Evolutionary conservation across 2,329 filamentous ascomycete genomes (phyloP), one percentile per base, ranked within the genome.

Genomic region (Cordyceps pruinosa): DNA sequence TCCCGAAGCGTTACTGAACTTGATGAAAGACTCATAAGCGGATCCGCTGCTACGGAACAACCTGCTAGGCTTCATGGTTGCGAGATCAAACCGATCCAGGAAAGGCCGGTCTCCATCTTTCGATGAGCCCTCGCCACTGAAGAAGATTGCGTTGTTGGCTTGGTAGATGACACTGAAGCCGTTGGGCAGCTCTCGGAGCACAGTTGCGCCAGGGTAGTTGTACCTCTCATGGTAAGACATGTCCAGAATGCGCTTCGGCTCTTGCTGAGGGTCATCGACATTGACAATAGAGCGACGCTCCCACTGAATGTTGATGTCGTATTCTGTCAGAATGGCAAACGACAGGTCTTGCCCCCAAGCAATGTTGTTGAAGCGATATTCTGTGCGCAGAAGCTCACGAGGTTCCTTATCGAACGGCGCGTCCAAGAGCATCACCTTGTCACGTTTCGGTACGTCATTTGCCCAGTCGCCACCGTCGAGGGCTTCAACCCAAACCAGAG

Each of bases 221-320:
- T 56, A 56, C 21, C 35, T 48, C 25, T 56, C 53, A 5, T 56
- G 21, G 32, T 34, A 48, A 7, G 53, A 56, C 19, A 56, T 42
- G 25, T 56, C 45, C 25, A 48, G 3, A 9, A 56, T 56, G 34
- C 41, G 44, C 34, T 48, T 48, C 17, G n/a, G 53, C 19, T 42
- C 26, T 17, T 56, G 53, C 8, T 42, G n/a, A 7, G 44, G 45
- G 19, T 56, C 25, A 15, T 49, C 45, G 13, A 56, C 45, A 23
- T 56, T 56, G 53, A 56, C 53, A 41, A 56, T 56, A 12, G 32
- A 56, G n/a, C 53, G 44, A 17, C 53, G 53, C 26, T 56, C 45
- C 53, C 53, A 48, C 26, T 56, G 44, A 5, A 12, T 30, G 19
- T 56, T 42, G 7, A 56, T 49, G 9, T 56, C 45, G 7, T 42